Base-by-base conservation (phyloP, 192 early-diverging fungal genomes). In the Coemansia reversa region DNA sequence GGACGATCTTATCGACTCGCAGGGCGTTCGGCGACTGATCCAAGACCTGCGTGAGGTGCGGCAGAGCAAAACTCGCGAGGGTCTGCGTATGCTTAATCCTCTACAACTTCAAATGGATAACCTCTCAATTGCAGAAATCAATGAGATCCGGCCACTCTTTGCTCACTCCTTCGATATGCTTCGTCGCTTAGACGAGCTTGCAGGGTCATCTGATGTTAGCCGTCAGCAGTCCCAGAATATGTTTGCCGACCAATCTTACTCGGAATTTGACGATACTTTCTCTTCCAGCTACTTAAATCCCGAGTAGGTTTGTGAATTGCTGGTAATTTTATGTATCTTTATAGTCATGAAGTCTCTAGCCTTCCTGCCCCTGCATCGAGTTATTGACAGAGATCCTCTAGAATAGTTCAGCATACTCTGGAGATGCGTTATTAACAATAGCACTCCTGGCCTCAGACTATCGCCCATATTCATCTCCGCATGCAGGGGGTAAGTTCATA, bases 121-220 rank as follows among this genome's bases (percentile, higher is more conserved):
- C 61, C 65, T 97, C 61, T 85, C 91, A 24, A 76, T 87, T 22
- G 89, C 92, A 74, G 95, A 97, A 64, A 87, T 97, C 62, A 94
- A 95, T 50, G 92, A 94, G 75, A 93, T 97, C 60, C 85, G 94
- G n/a, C 94, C 94, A 1, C 87, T 97, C 62, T 95, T 97, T 75
- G 71, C 85, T 7, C 82, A 79, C 22, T 91, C 93, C 18, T 94
- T 91, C 70, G 87, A 93, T 24, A 76, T 76, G 79, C 66, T 81
- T 51, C 55, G 70, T 9, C 72, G 65, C 35, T 48, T 81, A 14
- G 79, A 72, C 51, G 51, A 48, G n/a, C 63, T 81, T 27, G 75
- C 65, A 7, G 30, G 33, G 48, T 51, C 67, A 16, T 59, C 76
- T 3, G 70, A 69, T 11, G 50, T 28, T 7, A 48, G 30, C 9